A percentile compares a stretch with the other conserved stretches of the same genome.
Conservation (phyloP, 2,329 filamentous ascomycete genomes). For the Leptographium flavum region DNA sequence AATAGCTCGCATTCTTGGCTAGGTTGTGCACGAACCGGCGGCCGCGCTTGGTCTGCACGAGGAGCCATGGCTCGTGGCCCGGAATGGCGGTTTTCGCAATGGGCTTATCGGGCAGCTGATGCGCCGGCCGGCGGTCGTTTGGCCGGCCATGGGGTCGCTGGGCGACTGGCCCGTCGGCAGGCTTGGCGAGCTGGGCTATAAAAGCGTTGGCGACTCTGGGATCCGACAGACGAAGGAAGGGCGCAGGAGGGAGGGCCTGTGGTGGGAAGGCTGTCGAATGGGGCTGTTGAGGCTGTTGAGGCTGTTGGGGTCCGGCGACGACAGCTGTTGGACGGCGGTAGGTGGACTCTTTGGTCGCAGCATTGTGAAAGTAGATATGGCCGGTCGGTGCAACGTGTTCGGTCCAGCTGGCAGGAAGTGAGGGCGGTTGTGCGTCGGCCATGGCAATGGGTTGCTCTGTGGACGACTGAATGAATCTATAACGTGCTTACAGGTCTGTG, state of each 20-base stretch:
- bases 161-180: background rate
- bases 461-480: too few species aligned
- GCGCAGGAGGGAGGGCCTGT: too few species aligned
- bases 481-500: too few species aligned
- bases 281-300: slow-evolving; percentile 9
- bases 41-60: slow-evolving; percentile 86
- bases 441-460: slow-evolving; percentile 25
- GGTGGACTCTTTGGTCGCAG: slow-evolving; percentile 69
- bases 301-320: slow-evolving; percentile 19
- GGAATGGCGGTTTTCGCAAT: slow-evolving; percentile 68
- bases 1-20: slow-evolving; percentile 76
- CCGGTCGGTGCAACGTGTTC: slow-evolving; percentile 82
- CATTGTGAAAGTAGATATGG: slow-evolving; percentile 80
- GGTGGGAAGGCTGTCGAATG: too few species aligned
- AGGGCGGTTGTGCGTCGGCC: slow-evolving; percentile 42
- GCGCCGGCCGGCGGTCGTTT: slow-evolving; percentile 12
- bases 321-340: slow-evolving; percentile 54
- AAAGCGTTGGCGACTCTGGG: slow-evolving; percentile 46
- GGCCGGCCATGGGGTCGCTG: slow-evolving; percentile 13
- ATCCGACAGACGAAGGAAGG: slow-evolving; percentile 30
- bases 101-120: slow-evolving; percentile 55
- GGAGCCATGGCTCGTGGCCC: slow-evolving; percentile 70
- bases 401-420: slow-evolving; percentile 74
- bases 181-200: slow-evolving; percentile 35
- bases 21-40: slow-evolving; percentile 84